Evolutionary conservation across 106 monocot species (phyloP).

Genomic region (Acanthochlamys bracteata): DNA sequence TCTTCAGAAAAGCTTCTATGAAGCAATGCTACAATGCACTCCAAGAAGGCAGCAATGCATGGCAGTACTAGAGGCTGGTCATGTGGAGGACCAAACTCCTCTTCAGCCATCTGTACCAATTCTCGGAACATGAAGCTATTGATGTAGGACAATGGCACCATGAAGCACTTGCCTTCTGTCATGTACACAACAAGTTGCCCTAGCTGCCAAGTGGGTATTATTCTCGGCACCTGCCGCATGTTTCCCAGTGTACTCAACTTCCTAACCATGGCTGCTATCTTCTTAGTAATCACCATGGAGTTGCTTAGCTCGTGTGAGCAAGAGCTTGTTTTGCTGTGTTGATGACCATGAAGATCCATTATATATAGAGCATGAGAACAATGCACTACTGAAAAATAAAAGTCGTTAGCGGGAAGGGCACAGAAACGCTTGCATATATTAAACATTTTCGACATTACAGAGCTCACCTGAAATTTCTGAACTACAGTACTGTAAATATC

Average conservation of each 20-base stretch:
- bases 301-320: too few species aligned
- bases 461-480: too few species aligned
- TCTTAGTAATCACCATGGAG: slow-evolving; percentile 15
- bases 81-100: slow-evolving; percentile 12
- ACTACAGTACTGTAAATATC: too few species aligned
- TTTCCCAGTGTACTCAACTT: slow-evolving; percentile 4
- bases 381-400: too few species aligned
- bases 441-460: too few species aligned
- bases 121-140: slow-evolving; percentile 14
- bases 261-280: slow-evolving; percentile 15
- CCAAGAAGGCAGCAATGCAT: slow-evolving; percentile 4
- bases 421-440: too few species aligned
- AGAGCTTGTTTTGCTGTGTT: too few species aligned
- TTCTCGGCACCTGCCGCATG: neutral
- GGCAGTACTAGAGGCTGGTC: slow-evolving; percentile 13
- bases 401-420: too few species aligned
- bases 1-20: too few species aligned
- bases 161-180: slow-evolving; percentile 7
- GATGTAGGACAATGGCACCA: slow-evolving; percentile 12
- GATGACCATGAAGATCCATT: too few species aligned
- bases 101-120: slow-evolving; percentile 10
- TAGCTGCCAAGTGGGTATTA: too few species aligned
- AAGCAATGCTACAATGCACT: neutral
- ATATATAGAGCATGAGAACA: too few species aligned
- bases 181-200: slow-evolving; percentile 13